Conservation (phyloP, 2,329 filamentous ascomycete genomes). For the Fusarium abutilonis region DNA sequence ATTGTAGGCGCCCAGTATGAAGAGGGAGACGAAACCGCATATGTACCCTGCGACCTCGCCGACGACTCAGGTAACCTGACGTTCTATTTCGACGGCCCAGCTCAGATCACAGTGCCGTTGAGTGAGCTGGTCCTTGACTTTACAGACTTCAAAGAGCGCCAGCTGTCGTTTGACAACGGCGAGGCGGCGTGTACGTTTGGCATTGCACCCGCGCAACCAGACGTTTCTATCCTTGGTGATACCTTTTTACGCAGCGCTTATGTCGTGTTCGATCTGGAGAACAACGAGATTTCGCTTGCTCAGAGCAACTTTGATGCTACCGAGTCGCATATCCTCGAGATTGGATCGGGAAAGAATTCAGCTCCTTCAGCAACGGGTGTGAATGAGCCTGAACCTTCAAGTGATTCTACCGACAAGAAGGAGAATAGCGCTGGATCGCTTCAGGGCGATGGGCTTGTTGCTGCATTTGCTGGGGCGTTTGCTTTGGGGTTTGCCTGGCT, state of each 20-base stretch:
- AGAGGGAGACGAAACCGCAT: slow-evolving; percentile 61
- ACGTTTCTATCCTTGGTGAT: slow-evolving; percentile 74
- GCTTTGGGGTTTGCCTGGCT: slow-evolving; percentile 31
- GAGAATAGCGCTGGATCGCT: slow-evolving; percentile 24
- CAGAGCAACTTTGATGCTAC: slow-evolving; percentile 70
- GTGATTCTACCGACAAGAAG: neutral
- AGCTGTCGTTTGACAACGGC: slow-evolving; percentile 64
- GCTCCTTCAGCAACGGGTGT: slow-evolving; percentile 67
- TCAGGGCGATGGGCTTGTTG: neutral
- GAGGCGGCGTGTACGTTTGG: slow-evolving; percentile 72
- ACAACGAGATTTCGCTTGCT: slow-evolving; percentile 76
- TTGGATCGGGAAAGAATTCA: slow-evolving; percentile 57
- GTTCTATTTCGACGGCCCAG: slow-evolving; percentile 63
- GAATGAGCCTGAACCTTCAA: slow-evolving; percentile 47
- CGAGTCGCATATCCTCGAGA: slow-evolving; percentile 62
- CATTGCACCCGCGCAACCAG: slow-evolving; percentile 65
- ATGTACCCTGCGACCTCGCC: slow-evolving; percentile 68
- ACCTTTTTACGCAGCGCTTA: slow-evolving; percentile 80
- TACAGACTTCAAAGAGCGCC: slow-evolving; percentile 56
- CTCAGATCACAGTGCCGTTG: slow-evolving; percentile 64
- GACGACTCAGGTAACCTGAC: slow-evolving; percentile 54
- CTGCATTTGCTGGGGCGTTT: slow-evolving; percentile 22
- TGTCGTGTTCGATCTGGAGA: slow-evolving; percentile 77
- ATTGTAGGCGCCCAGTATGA: slow-evolving; percentile 69
- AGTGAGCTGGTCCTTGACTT: slow-evolving; percentile 68